These are phyloP conservation scores for Paragyromitra xinjiangensis DNA, from an alignment of 495 filamentous ascomycete genomes.

Conservation along the genomic window DNA sequence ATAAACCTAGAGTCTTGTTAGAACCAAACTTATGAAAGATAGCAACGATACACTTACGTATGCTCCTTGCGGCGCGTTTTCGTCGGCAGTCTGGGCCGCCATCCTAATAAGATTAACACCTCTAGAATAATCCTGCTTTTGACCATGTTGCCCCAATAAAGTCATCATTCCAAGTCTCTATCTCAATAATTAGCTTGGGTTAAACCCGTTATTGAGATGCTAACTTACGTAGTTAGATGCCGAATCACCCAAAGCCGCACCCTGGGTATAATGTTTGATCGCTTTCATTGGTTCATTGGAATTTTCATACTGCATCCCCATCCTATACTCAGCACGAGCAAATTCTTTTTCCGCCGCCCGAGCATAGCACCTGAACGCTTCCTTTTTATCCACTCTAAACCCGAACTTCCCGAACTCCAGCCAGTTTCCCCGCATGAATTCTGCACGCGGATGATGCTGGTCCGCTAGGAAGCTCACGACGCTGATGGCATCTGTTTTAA, in stretches of 20 bases:
- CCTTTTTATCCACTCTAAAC: conserved; percentile 85
- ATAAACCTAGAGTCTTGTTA: conserved; percentile 68
- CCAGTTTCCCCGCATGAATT: conserved; percentile 97
- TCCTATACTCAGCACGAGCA: conserved; percentile 92
- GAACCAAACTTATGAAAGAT: background rate
- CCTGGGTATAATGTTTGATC: conserved; percentile 84
- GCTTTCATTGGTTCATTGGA: conserved; percentile 91
- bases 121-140: conserved; percentile 77
- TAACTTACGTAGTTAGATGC: conserved; percentile 81
- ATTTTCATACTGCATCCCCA: conserved; percentile 97
- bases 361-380: conserved; percentile 86
- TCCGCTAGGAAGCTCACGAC: conserved; percentile 88
- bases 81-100: conserved; percentile 88
- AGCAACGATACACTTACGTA: conserved; percentile 66
- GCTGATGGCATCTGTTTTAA: conserved; percentile 87
- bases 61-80: conserved; percentile 96
- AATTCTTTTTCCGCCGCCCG: conserved; percentile 89
- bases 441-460: conserved; percentile 91
- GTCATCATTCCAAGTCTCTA: conserved; percentile 96
- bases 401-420: conserved; percentile 98
- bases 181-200: conserved; percentile 52
- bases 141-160: conserved; percentile 89
- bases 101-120: conserved; percentile 82
- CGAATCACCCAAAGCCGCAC: conserved; percentile 80
- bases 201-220: conserved; percentile 8